These are phyloP conservation scores for Daedaleopsis sinensis DNA, from an alignment of 768 basidiomycete species.

Conservation along the genomic window DNA sequence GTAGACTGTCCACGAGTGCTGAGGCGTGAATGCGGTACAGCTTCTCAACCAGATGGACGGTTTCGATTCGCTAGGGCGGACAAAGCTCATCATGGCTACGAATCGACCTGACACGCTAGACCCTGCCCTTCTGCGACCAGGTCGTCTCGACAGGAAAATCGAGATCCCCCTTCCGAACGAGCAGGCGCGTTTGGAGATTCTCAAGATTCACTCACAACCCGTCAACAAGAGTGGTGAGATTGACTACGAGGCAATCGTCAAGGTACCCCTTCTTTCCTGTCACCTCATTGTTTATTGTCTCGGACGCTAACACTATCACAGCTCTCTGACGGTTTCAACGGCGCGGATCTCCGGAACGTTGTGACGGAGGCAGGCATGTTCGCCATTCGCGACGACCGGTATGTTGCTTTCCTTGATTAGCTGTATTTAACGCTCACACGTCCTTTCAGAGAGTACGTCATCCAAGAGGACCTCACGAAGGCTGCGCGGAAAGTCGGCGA, in stretches of 20 bases:
- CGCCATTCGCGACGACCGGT: constrained; percentile 95
- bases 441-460: constrained; percentile 73
- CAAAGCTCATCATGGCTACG: constrained; percentile 99
- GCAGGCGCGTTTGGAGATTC: constrained; percentile 92
- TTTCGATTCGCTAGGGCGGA: constrained; percentile 93
- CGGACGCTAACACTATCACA: constrained; percentile 26
- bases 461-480: constrained; percentile 95
- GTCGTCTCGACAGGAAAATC: constrained; percentile 95
- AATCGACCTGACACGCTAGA: constrained; percentile 98
- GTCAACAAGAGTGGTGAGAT: constrained; percentile 96
- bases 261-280: constrained; percentile 54
- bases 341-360: constrained; percentile 94
- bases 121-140: constrained; percentile 94
- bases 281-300: neutral
- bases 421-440: constrained; percentile 2
- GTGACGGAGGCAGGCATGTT: constrained; percentile 98
- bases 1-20: neutral
- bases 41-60: constrained; percentile 99
- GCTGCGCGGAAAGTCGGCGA: constrained; percentile 94
- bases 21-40: constrained; percentile 40
- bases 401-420: constrained; percentile 21
- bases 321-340: constrained; percentile 93
- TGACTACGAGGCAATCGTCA: constrained; percentile 97
- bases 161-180: constrained; percentile 98
- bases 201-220: constrained; percentile 94